phyloP scores from a whole-genome alignment of 345 rosid species.

The Xanthoceras sorbifolium region DNA sequence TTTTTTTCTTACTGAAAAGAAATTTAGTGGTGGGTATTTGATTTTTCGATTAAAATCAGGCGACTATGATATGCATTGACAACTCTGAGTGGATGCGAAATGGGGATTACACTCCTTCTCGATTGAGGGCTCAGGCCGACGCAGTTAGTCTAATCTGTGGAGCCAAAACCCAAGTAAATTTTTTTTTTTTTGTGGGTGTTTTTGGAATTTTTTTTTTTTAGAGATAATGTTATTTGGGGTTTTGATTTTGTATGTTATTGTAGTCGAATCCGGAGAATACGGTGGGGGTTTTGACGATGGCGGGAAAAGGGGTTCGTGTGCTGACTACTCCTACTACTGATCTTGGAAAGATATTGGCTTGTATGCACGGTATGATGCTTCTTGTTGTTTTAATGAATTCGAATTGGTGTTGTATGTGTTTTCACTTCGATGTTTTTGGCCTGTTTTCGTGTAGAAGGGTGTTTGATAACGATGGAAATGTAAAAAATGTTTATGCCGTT shows the following conservation, averaged over 20 bases:
- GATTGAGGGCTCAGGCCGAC: slow-evolving; percentile 74
- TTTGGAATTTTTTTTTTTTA: not conserved
- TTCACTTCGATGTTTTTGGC: not conserved
- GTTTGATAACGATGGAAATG: not conserved
- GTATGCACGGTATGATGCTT: slow-evolving; percentile 67
- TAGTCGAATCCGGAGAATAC: slow-evolving; percentile 90
- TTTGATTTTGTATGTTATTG: slow-evolving; percentile 1
- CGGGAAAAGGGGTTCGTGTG: slow-evolving; percentile 82
- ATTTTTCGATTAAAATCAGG: slow-evolving; percentile 38
- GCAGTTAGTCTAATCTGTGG: slow-evolving; percentile 77
- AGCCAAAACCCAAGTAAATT: slow-evolving; percentile 71
- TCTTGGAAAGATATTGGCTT: slow-evolving; percentile 73
- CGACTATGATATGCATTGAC: slow-evolving; percentile 85
- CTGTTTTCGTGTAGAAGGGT: not conserved
- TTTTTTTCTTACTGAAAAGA: too few relatives aligned
- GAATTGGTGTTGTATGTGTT: not conserved
- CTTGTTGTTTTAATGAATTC: not conserved
- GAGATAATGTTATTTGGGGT: not conserved
- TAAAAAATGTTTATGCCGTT: not conserved
- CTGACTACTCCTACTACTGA: slow-evolving; percentile 77
- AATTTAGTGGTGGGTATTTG: too few relatives aligned
- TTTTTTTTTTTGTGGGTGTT: not conserved
- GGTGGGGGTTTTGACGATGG: slow-evolving; percentile 80
- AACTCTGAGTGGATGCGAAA: slow-evolving; percentile 93
- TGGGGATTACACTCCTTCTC: slow-evolving; percentile 74